phyloP scores from a whole-genome alignment of 2,329 filamentous ascomycete genomes.

The Hymenoscyphus scutula region DNA sequence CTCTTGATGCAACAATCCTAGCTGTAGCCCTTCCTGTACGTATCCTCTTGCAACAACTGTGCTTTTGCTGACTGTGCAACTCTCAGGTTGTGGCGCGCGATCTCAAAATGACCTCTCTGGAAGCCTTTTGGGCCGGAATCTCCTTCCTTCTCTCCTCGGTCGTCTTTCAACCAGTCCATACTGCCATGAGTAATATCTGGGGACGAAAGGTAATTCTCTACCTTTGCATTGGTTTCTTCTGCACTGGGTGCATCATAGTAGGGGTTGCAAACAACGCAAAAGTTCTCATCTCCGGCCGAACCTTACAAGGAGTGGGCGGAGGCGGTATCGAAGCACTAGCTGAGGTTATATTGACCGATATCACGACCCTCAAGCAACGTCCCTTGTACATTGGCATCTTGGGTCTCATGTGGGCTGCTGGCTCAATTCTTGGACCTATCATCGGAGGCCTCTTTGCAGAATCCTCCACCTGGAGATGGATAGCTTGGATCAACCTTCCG shows the following conservation, averaged over 20 bases:
- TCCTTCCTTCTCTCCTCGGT: constrained; percentile 61
- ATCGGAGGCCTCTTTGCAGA: constrained; percentile 44
- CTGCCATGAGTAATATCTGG: constrained; percentile 38
- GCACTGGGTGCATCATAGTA: constrained; percentile 36
- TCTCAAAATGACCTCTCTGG: constrained; percentile 37
- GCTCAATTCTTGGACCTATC: constrained; percentile 39
- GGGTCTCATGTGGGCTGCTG: constrained; percentile 42
- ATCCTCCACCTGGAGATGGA: constrained; percentile 8
- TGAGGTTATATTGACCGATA: constrained; percentile 48
- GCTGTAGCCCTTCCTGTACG: constrained; percentile 6
- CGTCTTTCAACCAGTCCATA: constrained; percentile 43
- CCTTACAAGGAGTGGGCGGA: constrained; percentile 46
- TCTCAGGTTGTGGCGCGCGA: constrained; percentile 13
- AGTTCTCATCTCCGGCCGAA: constrained; percentile 29
- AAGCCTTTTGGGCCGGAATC: constrained; percentile 69
- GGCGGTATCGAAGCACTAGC: constrained; percentile 46
- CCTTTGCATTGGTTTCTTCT: constrained; percentile 31
- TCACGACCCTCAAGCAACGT: constrained; percentile 48
- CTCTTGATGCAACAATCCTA: constrained; percentile 10
- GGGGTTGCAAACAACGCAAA: constrained; percentile 35
- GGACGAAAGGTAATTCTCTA: constrained; percentile 34
- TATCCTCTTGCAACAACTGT: neutral
- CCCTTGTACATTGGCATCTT: constrained; percentile 42
- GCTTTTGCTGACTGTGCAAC: too few relatives aligned
- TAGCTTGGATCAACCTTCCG: constrained; percentile 12